Conservation (phyloP, 169 alveolate genomes). For the Cryptosporidium bovis region DNA sequence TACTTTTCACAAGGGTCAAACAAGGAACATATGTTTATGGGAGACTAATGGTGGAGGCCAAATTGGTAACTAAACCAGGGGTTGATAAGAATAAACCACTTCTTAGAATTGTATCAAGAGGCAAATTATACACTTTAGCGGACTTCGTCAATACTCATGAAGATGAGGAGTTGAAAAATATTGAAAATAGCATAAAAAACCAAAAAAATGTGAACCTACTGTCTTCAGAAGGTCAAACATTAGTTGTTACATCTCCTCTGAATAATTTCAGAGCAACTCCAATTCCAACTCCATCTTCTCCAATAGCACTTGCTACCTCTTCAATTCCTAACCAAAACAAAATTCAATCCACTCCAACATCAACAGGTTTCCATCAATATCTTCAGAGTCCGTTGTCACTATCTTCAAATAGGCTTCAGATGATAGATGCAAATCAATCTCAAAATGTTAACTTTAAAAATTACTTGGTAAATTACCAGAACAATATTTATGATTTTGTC, state of each 20-base stretch:
- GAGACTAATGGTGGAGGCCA: conserved; percentile 74
- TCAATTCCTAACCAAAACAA: neutral
- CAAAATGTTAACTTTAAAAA: conserved; percentile 33
- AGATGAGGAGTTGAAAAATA: conserved; percentile 52
- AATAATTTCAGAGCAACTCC: conserved; percentile 40
- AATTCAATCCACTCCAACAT: conserved; percentile 1
- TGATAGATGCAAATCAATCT: conserved; percentile 36
- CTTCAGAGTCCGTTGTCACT: conserved; percentile 41
- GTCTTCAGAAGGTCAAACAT: conserved; percentile 39
- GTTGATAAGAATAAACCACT: conserved; percentile 65
- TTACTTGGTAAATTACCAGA: conserved; percentile 31
- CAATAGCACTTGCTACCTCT: conserved; percentile 24
- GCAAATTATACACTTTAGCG: conserved; percentile 57
- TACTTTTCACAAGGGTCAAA: conserved; percentile 50
- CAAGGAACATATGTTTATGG: conserved; percentile 74
- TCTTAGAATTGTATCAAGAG: conserved; percentile 63
- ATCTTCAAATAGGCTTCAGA: conserved; percentile 46
- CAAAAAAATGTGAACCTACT: conserved; percentile 32
- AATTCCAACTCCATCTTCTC: conserved; percentile 1
- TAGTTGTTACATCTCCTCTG: conserved; percentile 54
- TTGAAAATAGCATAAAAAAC: conserved; percentile 45
- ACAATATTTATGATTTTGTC: neutral
- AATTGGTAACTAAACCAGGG: conserved; percentile 69
- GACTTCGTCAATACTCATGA: conserved; percentile 71
- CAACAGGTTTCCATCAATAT: conserved; percentile 29